Percentiles rank a stretch among this genome's conserved stretches.
Conservation (phyloP, 2,329 filamentous ascomycete species). For the Cordyceps farinosa region DNA sequence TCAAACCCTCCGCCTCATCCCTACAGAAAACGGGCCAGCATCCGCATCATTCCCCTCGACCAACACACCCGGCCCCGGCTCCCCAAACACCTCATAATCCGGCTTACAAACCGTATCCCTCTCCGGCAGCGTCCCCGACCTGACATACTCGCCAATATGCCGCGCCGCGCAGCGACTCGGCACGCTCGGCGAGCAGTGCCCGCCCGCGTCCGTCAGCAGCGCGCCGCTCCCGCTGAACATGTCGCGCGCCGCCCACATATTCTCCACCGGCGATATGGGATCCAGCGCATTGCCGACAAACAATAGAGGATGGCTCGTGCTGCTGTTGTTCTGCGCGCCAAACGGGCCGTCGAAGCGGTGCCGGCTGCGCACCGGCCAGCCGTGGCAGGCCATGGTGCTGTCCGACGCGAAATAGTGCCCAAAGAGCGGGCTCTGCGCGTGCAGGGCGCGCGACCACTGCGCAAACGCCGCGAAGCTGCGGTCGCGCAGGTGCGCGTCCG, state of each 20-base stretch:
- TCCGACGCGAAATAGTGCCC: neutral
- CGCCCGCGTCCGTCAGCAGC: neutral
- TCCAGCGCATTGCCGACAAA: neutral
- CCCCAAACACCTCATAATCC: neutral
- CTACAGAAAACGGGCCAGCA: too few relatives aligned
- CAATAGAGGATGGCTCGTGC: neutral
- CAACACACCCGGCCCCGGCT: neutral
- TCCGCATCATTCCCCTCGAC: neutral
- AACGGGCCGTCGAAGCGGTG: neutral
- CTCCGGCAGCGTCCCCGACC: neutral
- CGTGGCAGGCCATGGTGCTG: conserved; percentile 4
- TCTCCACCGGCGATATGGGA: neutral
- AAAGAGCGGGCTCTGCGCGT: neutral
- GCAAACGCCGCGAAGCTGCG: neutral
- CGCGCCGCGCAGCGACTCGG: neutral
- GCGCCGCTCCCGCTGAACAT: neutral
- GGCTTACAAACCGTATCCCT: neutral
- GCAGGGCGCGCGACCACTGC: neutral
- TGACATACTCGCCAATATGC: neutral
- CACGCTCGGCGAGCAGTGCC: neutral
- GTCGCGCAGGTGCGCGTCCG: neutral
- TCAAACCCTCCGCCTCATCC: too few relatives aligned
- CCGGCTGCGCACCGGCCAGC: neutral
- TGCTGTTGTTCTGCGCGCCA: neutral
- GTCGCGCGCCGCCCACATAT: neutral